Evolutionary conservation across 2,329 filamentous ascomycete genomes (phyloP).

Genomic region (Alternaria longipes): DNA sequence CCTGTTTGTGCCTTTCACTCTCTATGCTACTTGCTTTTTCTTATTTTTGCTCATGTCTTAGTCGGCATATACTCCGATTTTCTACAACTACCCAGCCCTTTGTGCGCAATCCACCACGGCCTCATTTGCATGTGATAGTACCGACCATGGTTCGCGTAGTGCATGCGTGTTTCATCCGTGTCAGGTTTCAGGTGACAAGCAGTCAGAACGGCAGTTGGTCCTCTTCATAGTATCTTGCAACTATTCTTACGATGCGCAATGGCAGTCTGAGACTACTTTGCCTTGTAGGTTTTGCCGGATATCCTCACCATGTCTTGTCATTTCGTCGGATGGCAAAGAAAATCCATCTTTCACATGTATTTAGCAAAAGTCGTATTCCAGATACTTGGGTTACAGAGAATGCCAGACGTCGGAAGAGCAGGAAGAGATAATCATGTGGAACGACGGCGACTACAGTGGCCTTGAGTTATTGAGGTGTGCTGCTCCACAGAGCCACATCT

Average conservation of each 20-base stretch:
- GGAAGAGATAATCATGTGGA: rapidly evolving
- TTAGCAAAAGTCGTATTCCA: not conserved
- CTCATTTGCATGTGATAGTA: conserved; percentile 10
- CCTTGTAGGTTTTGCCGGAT: not conserved
- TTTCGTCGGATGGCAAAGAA: not conserved
- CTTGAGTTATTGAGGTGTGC: not conserved
- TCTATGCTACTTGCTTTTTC: not conserved
- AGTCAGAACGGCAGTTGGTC: too few relatives aligned
- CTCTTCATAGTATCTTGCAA: too few relatives aligned
- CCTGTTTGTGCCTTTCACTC: not conserved
- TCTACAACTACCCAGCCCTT: not conserved
- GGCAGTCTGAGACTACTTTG: not conserved
- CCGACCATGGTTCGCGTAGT: not conserved
- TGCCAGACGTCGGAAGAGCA: not conserved
- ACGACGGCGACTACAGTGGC: not conserved
- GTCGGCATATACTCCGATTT: not conserved
- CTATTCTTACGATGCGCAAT: not conserved
- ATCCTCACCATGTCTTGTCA: not conserved
- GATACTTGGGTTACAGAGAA: not conserved
- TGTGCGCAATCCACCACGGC: not conserved
- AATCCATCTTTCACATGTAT: not conserved
- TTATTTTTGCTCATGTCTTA: not conserved
- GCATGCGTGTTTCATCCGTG: not conserved
- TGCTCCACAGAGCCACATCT: not conserved
- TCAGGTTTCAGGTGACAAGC: not conserved